Conservation (phyloP, 257 asterid species). For the Orobanche coerulescens region DNA sequence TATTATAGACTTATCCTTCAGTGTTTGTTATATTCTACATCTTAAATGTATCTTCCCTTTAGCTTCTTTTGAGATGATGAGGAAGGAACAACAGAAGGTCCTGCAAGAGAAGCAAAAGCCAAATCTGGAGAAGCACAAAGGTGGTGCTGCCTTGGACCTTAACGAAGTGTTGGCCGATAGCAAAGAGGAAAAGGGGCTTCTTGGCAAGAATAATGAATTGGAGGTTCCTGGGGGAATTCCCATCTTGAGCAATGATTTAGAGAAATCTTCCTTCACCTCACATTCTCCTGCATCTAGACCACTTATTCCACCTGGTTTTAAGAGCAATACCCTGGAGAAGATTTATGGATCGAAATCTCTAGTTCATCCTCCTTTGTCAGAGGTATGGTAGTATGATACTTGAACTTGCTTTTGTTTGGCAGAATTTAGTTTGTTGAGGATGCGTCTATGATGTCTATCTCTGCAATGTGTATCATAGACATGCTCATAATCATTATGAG, state of each 20-base stretch:
- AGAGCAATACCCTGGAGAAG: constrained; percentile 46
- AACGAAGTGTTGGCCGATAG: constrained; percentile 32
- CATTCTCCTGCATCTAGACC: constrained; percentile 61
- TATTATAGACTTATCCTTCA: constrained; percentile 11
- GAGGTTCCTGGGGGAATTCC: constrained; percentile 35
- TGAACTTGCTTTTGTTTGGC: neutral
- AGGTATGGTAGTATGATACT: constrained; percentile 43
- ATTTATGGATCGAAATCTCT: constrained; percentile 45
- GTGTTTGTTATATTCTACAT: neutral
- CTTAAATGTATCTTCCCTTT: constrained; percentile 21
- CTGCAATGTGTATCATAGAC: neutral
- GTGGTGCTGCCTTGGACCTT: constrained; percentile 36
- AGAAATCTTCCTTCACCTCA: constrained; percentile 47
- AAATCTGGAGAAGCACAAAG: constrained; percentile 41
- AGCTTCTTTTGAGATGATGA: constrained; percentile 90
- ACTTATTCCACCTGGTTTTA: constrained; percentile 88
- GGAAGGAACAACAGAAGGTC: constrained; percentile 84
- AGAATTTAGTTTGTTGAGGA: constrained; percentile 11
- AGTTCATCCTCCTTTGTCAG: constrained; percentile 38
- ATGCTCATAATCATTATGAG: neutral
- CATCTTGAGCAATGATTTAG: constrained; percentile 37
- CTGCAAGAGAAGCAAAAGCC: constrained; percentile 76
- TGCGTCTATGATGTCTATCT: constrained; percentile 6
- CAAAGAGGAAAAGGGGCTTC: constrained; percentile 42
- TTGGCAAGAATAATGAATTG: constrained; percentile 32